Evolutionary conservation across 352 stramenopile species (phyloP), one percentile per base, ranked within the genome.

Genomic region (Phytopythium kandeliae): DNA sequence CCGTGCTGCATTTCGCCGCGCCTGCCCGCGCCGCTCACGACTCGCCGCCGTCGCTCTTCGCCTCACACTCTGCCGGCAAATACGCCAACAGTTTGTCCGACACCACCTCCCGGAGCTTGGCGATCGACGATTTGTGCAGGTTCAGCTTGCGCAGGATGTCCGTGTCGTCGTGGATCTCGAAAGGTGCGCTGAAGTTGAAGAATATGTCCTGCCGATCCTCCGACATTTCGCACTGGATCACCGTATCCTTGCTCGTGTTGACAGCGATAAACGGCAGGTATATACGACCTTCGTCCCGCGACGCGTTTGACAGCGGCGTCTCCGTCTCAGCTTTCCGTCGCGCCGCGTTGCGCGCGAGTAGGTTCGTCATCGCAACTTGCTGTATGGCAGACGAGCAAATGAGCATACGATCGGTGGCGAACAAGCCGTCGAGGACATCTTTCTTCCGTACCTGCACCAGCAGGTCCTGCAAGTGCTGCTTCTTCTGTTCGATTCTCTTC

Each of bases 111-210:
- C 85, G 85, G 16, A 90, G 58, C 42, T 92, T 76, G n/a, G 65
- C 48, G 33, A 69, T 81, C 34, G 68, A 45, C 40, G 73, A 72
- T 55, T 90, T 86, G 71, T 96, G 87, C 67, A 98, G 71, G 42
- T 89, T 85, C 37, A 99, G 74, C 54, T 87, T 84, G 62, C 97
- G 97, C 57, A 99, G 69, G 52, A 99, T 97, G 38, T 98, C 95
- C 55, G 96, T 98, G 68, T 98, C 96, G 73, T 98, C 95, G 62
- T 97, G 96, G 68, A 99, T 98, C 71, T 99, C 94, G 70, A 98
- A 99, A 34, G 93, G 89, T 40, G 85, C 82, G 60, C 74, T 95
- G 64, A 99, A 99, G 63, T 98, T 97, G 76, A 98, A 98, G 60
- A 96, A 98, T 33, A 98, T 96, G 61, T 98, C 87, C 31, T 95